These are phyloP conservation scores for Penicillium crystallinum DNA, from an alignment of 495 filamentous ascomycete species.

Conservation along the genomic window DNA sequence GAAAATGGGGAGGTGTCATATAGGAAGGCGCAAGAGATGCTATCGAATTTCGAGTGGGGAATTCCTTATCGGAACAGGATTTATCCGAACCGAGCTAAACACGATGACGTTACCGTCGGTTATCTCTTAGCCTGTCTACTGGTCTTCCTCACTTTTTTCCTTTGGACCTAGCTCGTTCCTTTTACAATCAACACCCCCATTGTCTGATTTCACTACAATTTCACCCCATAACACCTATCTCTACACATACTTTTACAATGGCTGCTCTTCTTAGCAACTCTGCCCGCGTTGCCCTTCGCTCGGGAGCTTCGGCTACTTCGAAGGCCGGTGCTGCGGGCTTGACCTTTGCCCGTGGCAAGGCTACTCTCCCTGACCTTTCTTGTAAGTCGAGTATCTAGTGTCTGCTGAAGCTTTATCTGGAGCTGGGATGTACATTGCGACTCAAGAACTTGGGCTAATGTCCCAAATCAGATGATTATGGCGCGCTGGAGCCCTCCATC, in stretches of 20 bases:
- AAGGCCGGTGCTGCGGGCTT: constrained; percentile 58
- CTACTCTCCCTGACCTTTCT: constrained; percentile 87
- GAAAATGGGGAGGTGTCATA: not conserved
- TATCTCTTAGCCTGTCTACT: constrained; percentile 24
- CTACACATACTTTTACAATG: constrained; percentile 37
- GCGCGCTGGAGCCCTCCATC: constrained; percentile 90
- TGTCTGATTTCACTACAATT: not conserved
- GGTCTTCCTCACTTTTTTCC: constrained; percentile 5
- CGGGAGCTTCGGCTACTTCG: constrained; percentile 44
- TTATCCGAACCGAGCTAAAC: constrained; percentile 18
- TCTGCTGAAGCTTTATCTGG: not conserved
- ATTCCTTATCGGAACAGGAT: constrained; percentile 12
- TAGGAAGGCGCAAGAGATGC: constrained; percentile 1
- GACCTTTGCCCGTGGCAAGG: constrained; percentile 78
- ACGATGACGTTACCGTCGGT: constrained; percentile 31
- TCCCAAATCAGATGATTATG: constrained; percentile 63
- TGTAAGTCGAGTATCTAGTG: constrained; percentile 53
- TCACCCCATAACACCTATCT: not conserved
- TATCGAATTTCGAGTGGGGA: constrained; percentile 24
- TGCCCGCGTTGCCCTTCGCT: constrained; percentile 52
- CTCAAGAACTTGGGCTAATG: constrained; percentile 2
- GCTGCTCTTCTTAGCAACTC: constrained; percentile 51
- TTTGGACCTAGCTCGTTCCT: constrained; percentile 5
- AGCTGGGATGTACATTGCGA: not conserved
- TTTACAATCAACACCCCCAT: constrained; percentile 4